Evolutionary conservation across 345 rosid genomes (phyloP).

Genomic region (Angophora floribunda): DNA sequence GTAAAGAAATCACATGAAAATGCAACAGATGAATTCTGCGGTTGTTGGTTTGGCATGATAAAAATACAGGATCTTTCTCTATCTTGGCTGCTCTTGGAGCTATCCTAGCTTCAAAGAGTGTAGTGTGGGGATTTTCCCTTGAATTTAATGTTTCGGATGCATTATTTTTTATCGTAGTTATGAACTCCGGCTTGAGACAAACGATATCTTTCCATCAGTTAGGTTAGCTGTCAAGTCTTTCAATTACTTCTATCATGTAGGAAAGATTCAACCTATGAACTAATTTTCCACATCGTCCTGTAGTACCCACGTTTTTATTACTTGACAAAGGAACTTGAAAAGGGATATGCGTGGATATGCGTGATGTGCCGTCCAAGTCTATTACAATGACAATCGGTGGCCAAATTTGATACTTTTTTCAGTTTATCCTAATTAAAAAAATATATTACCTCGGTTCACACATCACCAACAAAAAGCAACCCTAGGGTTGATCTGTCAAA

Average conservation of each 20-base stretch:
- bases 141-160: no score
- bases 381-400: background rate
- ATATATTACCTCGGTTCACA: background rate
- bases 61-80: background rate
- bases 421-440: background rate
- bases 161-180: no score
- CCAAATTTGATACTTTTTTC: background rate
- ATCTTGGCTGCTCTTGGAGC: background rate
- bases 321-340: background rate
- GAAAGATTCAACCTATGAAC: background rate
- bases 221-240: background rate
- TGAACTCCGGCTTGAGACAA: background rate
- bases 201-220: background rate
- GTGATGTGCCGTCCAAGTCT: background rate
- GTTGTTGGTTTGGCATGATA: background rate
- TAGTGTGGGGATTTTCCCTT: no score
- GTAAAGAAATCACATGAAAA: background rate
- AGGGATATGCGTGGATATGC: background rate
- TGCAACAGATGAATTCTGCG: background rate
- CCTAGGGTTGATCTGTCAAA: background rate
- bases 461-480: background rate
- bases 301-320: background rate
- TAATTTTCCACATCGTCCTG: background rate
- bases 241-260: background rate
- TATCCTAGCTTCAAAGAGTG: no score